phyloP scores from a whole-genome alignment of 2,329 filamentous ascomycete species.

The Neofusicoccum laricinum region DNA sequence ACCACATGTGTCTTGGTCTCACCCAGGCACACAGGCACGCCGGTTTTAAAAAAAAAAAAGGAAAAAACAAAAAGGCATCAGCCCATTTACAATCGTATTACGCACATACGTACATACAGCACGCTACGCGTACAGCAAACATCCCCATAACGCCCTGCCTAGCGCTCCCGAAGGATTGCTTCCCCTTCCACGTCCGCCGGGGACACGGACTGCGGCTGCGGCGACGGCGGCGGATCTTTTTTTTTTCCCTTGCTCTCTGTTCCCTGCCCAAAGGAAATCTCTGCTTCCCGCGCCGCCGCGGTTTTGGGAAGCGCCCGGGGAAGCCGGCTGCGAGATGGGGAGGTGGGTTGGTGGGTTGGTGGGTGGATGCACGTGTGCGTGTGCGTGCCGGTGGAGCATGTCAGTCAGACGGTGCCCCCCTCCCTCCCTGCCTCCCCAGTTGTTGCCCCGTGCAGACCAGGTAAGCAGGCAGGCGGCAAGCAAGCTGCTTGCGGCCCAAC shows the following conservation, averaged over 20 bases:
- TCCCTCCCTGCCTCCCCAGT: no score
- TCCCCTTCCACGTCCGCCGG: no score
- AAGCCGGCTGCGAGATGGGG: background rate
- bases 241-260: background rate
- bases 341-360: no score
- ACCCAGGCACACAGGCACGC: no score
- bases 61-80: background rate
- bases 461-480: no score
- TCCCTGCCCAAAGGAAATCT: background rate
- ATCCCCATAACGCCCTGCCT: no score
- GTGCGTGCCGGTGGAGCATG: background rate
- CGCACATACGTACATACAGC: background rate
- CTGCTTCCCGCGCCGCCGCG: background rate
- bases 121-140: no score
- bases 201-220: no score
- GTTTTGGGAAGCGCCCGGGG: constrained; percentile 10
- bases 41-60: background rate
- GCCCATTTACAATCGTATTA: background rate
- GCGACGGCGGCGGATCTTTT: background rate
- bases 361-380: background rate
- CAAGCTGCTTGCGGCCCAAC: no score
- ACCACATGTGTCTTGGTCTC: background rate
- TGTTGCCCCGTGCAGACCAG: no score
- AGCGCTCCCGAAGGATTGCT: background rate
- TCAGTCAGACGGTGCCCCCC: no score